Evolutionary conservation across 441 rosid species (phyloP).

Genomic region (Erodium moschatum): DNA sequence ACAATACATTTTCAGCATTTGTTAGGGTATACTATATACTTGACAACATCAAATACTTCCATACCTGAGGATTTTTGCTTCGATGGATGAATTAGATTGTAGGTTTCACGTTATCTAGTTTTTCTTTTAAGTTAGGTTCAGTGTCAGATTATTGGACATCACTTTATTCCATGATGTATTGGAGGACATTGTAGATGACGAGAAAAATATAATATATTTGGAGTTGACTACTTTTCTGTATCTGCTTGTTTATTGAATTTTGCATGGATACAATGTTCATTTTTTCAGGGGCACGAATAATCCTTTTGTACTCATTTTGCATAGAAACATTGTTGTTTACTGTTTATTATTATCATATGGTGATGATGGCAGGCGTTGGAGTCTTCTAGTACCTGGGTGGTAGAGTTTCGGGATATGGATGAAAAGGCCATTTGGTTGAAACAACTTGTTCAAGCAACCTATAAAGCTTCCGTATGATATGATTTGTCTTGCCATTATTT

Average conservation of each 20-base stretch:
- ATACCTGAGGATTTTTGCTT: background rate
- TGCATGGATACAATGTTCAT: background rate
- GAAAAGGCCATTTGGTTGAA: conserved; percentile 78
- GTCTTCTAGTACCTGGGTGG: conserved; percentile 86
- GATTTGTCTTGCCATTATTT: conserved; percentile 1
- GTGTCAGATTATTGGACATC: background rate
- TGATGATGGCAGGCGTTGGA: conserved; percentile 60
- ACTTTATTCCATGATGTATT: background rate
- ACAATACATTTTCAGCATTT: background rate
- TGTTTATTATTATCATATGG: background rate
- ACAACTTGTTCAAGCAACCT: conserved; percentile 81
- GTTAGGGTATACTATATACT: conserved; percentile 1
- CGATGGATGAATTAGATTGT: background rate
- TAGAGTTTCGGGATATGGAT: conserved; percentile 67
- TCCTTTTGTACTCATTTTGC: background rate
- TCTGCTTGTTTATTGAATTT: background rate
- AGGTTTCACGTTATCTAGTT: background rate
- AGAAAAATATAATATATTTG: background rate
- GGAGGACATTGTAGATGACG: background rate
- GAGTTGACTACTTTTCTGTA: background rate
- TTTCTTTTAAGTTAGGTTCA: background rate
- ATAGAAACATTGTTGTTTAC: background rate
- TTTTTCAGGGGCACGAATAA: conserved; percentile 1
- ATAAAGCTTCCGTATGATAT: conserved; percentile 83
- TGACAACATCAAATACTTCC: conserved; percentile 1